A percentile compares a stretch with the other conserved stretches of the same genome.
These are phyloP conservation scores for Boletus rubroflammeus DNA, from an alignment of 768 basidiomycete species.

Conservation along the genomic window DNA sequence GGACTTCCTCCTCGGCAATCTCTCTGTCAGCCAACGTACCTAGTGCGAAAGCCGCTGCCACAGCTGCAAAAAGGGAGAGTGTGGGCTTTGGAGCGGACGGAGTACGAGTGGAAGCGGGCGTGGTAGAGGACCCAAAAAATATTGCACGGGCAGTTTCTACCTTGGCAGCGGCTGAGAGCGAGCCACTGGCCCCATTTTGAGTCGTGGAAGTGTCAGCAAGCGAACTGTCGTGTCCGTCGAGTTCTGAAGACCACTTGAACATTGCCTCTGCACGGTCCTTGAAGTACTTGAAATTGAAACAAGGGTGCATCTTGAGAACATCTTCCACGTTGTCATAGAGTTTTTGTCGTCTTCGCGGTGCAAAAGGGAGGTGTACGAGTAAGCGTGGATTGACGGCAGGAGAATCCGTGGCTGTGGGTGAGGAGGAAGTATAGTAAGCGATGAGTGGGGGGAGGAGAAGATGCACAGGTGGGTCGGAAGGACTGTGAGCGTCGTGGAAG, in stretches of 20 bases:
- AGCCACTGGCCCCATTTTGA: conserved; percentile 32
- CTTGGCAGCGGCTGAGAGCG: conserved; percentile 18
- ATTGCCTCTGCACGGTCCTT: conserved; percentile 42
- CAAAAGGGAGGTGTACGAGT: conserved; percentile 39
- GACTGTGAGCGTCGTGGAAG: conserved; percentile 8
- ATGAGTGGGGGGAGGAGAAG: conserved; percentile 19
- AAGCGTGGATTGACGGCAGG: conserved; percentile 39
- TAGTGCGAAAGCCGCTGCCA: conserved; percentile 57
- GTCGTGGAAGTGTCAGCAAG: conserved; percentile 11
- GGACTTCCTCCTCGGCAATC: conserved; percentile 25
- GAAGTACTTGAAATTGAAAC: conserved; percentile 48
- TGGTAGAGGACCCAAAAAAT: conserved; percentile 25
- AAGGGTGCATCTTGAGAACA: conserved; percentile 46
- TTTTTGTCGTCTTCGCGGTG: conserved; percentile 35
- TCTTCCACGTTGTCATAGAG: conserved; percentile 39
- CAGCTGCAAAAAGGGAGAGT: conserved; percentile 52
- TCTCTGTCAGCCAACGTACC: conserved; percentile 44
- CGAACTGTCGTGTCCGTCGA: conserved; percentile 18
- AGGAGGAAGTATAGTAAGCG: conserved; percentile 20
- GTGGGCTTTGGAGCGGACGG: conserved; percentile 17
- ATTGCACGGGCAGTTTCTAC: conserved; percentile 30
- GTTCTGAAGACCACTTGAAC: conserved; percentile 39
- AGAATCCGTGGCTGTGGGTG: conserved; percentile 20
- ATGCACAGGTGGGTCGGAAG: conserved; percentile 22
- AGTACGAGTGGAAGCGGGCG: conserved; percentile 10